phyloP scores from a whole-genome alignment of 306 rosid species.

The Comarum palustre region DNA sequence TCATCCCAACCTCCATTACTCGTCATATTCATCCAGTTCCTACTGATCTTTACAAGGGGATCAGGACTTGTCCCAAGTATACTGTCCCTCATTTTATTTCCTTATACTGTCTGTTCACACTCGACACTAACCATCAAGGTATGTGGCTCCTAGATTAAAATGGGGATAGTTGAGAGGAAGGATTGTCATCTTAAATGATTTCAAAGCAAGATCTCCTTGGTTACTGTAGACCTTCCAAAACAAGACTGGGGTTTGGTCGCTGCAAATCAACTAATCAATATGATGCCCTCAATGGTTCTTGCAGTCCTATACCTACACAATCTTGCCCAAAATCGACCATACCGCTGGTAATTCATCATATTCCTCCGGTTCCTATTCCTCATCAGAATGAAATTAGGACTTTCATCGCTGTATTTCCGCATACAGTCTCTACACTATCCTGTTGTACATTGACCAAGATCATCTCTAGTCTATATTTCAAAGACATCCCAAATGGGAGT shows the following conservation, averaged over 20 bases:
- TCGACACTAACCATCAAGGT: too few species aligned
- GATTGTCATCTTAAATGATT: background rate
- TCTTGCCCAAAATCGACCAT: background rate
- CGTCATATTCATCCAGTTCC: background rate
- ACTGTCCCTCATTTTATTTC: background rate
- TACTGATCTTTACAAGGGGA: background rate
- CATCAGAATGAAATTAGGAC: background rate
- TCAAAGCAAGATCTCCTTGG: background rate
- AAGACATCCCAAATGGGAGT: too few species aligned
- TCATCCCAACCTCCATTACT: background rate
- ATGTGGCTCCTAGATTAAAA: background rate
- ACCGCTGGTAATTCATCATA: background rate
- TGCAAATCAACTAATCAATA: background rate
- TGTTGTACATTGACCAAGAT: background rate
- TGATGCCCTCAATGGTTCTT: background rate
- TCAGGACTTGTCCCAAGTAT: background rate
- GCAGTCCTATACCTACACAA: background rate
- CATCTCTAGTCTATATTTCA: background rate
- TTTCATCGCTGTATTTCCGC: too few species aligned
- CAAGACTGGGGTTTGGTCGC: too few species aligned
- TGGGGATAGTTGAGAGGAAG: background rate
- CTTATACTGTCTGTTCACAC: background rate
- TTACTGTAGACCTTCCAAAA: too few species aligned
- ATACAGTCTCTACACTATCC: background rate
- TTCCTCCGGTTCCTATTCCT: background rate